These are phyloP conservation scores for Xylaria venustula DNA, from an alignment of 495 filamentous ascomycete genomes.

Conservation along the genomic window DNA sequence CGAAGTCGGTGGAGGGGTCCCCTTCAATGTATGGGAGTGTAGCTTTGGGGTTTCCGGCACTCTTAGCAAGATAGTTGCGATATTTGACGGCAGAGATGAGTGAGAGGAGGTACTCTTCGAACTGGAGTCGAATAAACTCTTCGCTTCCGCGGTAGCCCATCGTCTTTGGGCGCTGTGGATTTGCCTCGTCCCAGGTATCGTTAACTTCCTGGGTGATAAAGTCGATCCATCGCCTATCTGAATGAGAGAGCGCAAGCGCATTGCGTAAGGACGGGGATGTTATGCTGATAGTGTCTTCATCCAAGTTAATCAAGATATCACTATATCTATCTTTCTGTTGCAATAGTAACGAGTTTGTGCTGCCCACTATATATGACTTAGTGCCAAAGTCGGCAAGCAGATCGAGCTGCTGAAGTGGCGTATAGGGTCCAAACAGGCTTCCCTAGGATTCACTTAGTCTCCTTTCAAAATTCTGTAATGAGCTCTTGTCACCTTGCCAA, in stretches of 20 bases:
- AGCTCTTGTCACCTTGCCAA: slow-evolving; percentile 68
- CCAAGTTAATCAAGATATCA: slow-evolving; percentile 94
- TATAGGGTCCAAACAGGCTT: slow-evolving; percentile 94
- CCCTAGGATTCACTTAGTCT: slow-evolving; percentile 53
- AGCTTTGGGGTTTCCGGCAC: slow-evolving; percentile 58
- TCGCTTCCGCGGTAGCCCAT: slow-evolving; percentile 95
- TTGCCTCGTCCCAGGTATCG: slow-evolving; percentile 92
- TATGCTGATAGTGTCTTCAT: slow-evolving; percentile 84
- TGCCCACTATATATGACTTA: slow-evolving; percentile 96
- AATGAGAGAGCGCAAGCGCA: slow-evolving; percentile 76
- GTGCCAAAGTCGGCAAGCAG: slow-evolving; percentile 90
- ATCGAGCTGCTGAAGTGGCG: slow-evolving; percentile 92
- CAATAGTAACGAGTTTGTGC: slow-evolving; percentile 89
- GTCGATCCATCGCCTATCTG: slow-evolving; percentile 95
- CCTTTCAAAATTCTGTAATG: not conserved
- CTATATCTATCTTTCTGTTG: slow-evolving; percentile 97
- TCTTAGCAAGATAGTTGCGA: slow-evolving; percentile 67
- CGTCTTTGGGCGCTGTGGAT: slow-evolving; percentile 85
- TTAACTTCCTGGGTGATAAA: slow-evolving; percentile 89
- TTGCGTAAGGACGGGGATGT: slow-evolving; percentile 73
- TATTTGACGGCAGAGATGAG: slow-evolving; percentile 88
- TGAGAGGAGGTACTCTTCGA: slow-evolving; percentile 93
- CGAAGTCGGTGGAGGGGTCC: slow-evolving; percentile 82
- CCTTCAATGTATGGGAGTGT: slow-evolving; percentile 70
- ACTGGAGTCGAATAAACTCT: slow-evolving; percentile 96